Conservation (phyloP, 2,329 filamentous ascomycete genomes). For the Exophiala sp. region DNA sequence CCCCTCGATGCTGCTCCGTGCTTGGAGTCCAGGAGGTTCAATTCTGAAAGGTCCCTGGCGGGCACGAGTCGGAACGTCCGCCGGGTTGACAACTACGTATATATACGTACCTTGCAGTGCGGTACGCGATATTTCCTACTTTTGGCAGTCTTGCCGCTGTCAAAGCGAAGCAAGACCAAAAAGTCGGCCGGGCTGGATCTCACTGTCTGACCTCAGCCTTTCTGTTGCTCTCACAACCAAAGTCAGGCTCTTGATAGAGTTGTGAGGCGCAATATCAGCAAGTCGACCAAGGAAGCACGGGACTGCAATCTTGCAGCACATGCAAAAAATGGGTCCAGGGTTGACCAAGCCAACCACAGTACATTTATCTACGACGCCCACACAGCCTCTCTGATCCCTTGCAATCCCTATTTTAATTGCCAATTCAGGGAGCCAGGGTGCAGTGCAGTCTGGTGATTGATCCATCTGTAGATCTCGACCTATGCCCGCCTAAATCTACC, state of each 20-base stretch:
- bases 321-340: constrained; percentile 5
- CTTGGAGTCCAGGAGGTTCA: not conserved
- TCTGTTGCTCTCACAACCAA: not conserved
- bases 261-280: not conserved
- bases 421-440: constrained; percentile 2
- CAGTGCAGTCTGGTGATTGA: constrained; percentile 3
- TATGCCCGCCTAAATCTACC: not conserved
- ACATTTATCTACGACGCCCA: not conserved
- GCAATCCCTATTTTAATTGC: constrained; percentile 5
- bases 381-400: not conserved
- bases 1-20: constrained; percentile 3
- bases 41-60: not conserved
- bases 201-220: not conserved
- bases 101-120: too few relatives aligned
- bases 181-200: too few relatives aligned
- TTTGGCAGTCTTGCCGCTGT: too few relatives aligned
- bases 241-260: not conserved
- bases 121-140: too few relatives aligned
- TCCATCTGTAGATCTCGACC: too few relatives aligned
- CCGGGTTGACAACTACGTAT: too few relatives aligned
- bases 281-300: constrained; percentile 8
- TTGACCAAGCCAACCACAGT: constrained; percentile 15
- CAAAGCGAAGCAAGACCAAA: too few relatives aligned
- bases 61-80: constrained; percentile 2
- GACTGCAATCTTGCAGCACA: constrained; percentile 2